Percentiles rank a stretch among this genome's conserved stretches.
Evolutionary conservation across 371 early-diverging fungal species (phyloP).

Genomic region (Apophysomyces elegans): DNA sequence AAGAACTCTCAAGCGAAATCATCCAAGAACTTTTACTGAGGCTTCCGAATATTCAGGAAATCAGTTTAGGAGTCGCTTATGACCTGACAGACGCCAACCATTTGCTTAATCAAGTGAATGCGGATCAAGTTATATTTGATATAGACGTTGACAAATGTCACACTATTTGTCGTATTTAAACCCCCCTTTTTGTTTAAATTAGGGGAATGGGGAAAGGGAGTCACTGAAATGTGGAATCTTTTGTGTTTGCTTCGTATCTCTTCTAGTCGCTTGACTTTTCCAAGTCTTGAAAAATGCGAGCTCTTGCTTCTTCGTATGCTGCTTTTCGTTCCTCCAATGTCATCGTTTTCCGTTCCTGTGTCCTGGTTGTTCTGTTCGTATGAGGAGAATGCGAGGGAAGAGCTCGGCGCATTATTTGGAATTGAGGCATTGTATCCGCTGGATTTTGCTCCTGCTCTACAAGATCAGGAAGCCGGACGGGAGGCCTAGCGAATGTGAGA

Average conservation of each 20-base stretch:
- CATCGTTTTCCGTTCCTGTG: constrained; percentile 39
- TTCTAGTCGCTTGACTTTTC: constrained; percentile 2
- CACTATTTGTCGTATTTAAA: constrained; percentile 22
- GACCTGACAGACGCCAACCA: constrained; percentile 24
- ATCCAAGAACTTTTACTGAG: constrained; percentile 21
- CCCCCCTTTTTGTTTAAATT: not conserved
- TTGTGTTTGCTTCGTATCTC: not conserved
- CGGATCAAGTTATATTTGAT: constrained; percentile 9
- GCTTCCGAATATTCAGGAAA: constrained; percentile 24
- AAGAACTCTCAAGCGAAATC: constrained; percentile 23
- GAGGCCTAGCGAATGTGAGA: constrained; percentile 22
- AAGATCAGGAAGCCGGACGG: constrained; percentile 38
- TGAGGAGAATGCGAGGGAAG: constrained; percentile 15
- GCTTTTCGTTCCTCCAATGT: constrained; percentile 62
- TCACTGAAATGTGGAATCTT: not conserved
- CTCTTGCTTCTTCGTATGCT: constrained; percentile 61
- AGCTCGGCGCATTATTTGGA: constrained; percentile 26
- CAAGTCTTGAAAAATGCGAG: constrained; percentile 62
- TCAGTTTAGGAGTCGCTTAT: constrained; percentile 34
- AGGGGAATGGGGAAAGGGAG: not conserved
- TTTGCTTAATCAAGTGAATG: constrained; percentile 22
- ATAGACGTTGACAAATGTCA: constrained; percentile 30
- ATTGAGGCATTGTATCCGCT: constrained; percentile 7
- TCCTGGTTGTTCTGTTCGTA: constrained; percentile 27
- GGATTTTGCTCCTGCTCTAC: constrained; percentile 24